Base-by-base conservation (phyloP, 2,329 filamentous ascomycete genomes). In the Fusarium albidum region DNA sequence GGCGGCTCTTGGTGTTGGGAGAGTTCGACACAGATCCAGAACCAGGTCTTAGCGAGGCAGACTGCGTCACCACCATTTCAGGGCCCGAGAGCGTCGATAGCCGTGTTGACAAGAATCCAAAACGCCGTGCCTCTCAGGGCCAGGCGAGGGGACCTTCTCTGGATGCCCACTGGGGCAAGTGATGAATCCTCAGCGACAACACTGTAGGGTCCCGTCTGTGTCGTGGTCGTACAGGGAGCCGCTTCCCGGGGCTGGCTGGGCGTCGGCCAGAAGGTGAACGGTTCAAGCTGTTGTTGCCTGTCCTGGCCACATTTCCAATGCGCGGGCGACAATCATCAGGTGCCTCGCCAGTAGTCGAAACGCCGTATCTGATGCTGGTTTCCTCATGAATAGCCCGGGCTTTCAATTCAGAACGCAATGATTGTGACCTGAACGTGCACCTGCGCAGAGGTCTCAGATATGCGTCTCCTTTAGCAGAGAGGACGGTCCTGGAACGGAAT, bases 181-280 rank as follows among this genome's bases (percentile, higher is more conserved):
- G 57, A 65, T 41, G 26, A 50, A 25, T 21, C 37, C 48, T 58
- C 46, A 55, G 49, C 44, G 62, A 44, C 13, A 64, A 44, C 13
- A 49, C 52, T 66, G 61, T 54, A 41, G 28, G 53, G 57, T 55
- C 34, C 57, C 60, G 61, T 33, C 32, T 59, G 59, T 57, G 57
- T 27, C 15, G 15, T 45, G 52, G 65, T 67, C 38, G 25, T 47
- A 68, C 65, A 61, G 58, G 46, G 52, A 46, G 21, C 59, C 32
- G 52, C 51, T 47, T 54, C 32, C 50, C 28, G 49, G 54, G 54
- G 53, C 49, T 53, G 37, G 54, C n/a, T n/a, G n/a, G 18, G 21
- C 21, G 15, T 39, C 46, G 33, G 43, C 26, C 49, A 47, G 35
- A 41, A 39, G 45, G n/a, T n/a, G 41, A 47, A 27, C 44, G 15